Evolutionary conservation across 106 monocot species (phyloP).

Genomic region (Allium sativum): DNA sequence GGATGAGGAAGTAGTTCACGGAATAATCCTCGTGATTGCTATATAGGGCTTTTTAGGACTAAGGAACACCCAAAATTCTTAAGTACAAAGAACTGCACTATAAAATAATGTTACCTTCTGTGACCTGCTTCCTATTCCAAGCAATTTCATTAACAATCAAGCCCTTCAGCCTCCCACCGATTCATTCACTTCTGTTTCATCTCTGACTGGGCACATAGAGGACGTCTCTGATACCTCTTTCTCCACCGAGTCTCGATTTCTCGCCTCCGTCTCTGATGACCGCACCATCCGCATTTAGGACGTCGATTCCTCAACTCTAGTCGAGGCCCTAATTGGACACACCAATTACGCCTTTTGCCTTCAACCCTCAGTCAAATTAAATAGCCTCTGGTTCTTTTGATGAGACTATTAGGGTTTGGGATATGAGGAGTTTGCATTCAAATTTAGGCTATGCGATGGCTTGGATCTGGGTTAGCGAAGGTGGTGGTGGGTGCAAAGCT

Average conservation of each 20-base stretch:
- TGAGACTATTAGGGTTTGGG: slow-evolving; percentile 54
- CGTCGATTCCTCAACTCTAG: slow-evolving; percentile 11
- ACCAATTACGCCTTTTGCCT: slow-evolving; percentile 53
- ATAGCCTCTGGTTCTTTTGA: slow-evolving; percentile 60
- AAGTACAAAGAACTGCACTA: too few relatives aligned
- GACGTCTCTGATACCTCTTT: slow-evolving; percentile 47
- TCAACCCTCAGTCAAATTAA: slow-evolving; percentile 56
- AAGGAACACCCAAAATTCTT: too few relatives aligned
- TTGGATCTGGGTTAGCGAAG: too few relatives aligned
- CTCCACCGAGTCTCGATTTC: slow-evolving; percentile 39
- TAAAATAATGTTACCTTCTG: too few relatives aligned
- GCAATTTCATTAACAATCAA: too few relatives aligned
- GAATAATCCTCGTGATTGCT: too few relatives aligned
- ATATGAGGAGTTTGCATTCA: too few relatives aligned
- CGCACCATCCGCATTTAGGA: slow-evolving; percentile 48
- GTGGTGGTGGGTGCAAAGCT: slow-evolving; percentile 30
- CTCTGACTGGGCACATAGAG: slow-evolving; percentile 38
- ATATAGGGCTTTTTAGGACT: too few relatives aligned
- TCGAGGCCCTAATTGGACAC: slow-evolving; percentile 39
- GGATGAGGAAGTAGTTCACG: too few relatives aligned
- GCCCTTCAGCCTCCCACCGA: background rate
- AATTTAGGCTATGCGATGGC: too few relatives aligned
- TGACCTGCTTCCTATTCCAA: too few relatives aligned
- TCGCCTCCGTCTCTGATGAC: slow-evolving; percentile 53
- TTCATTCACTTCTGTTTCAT: slow-evolving; percentile 7